phyloP scores from a whole-genome alignment of 345 rosid genomes.

The Populus nigra region DNA sequence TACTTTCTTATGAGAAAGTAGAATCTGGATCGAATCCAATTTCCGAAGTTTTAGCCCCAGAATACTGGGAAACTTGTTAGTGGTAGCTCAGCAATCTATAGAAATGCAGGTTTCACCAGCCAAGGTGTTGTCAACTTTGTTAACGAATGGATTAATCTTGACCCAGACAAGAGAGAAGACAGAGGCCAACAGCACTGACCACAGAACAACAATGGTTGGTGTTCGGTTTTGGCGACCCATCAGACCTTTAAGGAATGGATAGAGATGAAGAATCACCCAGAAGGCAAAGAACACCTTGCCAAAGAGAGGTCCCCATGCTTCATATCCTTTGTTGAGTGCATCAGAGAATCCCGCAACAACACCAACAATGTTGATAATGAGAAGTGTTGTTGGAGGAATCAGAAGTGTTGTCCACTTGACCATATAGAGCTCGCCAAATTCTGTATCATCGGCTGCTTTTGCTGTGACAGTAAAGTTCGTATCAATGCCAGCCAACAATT shows the following conservation, averaged over 20 bases:
- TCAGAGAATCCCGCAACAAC: slow-evolving; percentile 99
- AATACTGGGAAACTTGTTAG: background rate
- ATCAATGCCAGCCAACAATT: slow-evolving; percentile 89
- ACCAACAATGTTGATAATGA: slow-evolving; percentile 81
- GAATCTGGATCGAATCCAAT: background rate
- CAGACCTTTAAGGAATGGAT: slow-evolving; percentile 99
- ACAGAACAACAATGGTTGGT: slow-evolving; percentile 86
- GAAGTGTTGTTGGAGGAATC: slow-evolving; percentile 87
- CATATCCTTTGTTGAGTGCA: slow-evolving; percentile 93
- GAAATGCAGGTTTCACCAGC: slow-evolving; percentile 59
- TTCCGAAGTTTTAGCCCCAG: background rate
- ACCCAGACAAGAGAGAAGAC: slow-evolving; percentile 98
- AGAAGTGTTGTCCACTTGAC: slow-evolving; percentile 92
- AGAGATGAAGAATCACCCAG: slow-evolving; percentile 96
- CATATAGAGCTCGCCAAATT: slow-evolving; percentile 90
- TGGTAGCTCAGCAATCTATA: slow-evolving; percentile 64
- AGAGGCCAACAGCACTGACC: slow-evolving; percentile 94
- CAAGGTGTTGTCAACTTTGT: slow-evolving; percentile 23
- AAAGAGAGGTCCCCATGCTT: slow-evolving; percentile 96
- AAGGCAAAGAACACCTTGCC: slow-evolving; percentile 93
- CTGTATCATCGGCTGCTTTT: slow-evolving; percentile 82
- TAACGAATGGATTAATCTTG: slow-evolving; percentile 77
- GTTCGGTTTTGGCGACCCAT: slow-evolving; percentile 98
- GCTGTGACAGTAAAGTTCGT: slow-evolving; percentile 96
- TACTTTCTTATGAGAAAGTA: background rate